Conservation (phyloP, 768 basidiomycete species). For the Kwoniella mangroviensis region DNA sequence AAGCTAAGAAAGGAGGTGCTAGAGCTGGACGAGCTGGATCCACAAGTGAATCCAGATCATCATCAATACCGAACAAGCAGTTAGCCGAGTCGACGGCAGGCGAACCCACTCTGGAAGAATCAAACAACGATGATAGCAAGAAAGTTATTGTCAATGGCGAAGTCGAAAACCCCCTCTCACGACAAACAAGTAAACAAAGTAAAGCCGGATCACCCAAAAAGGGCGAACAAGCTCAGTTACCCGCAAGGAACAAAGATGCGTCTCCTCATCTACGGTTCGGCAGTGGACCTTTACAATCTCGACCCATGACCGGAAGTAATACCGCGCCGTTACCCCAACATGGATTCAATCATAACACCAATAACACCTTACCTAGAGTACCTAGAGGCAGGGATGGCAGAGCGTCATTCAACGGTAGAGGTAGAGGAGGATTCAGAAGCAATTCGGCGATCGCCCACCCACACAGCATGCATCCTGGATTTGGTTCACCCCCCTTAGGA, state of each 20-base stretch:
- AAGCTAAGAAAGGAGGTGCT: conserved; percentile 19
- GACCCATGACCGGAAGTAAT: conserved; percentile 24
- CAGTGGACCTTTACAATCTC: conserved; percentile 15
- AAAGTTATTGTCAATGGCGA: conserved; percentile 3
- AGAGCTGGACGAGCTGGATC: conserved; percentile 15
- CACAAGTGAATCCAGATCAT: conserved; percentile 5
- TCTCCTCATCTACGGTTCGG: conserved; percentile 14
- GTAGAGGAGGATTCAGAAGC: conserved; percentile 34
- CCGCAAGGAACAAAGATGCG: conserved; percentile 9
- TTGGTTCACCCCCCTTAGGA: conserved; percentile 20
- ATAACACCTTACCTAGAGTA: conserved; percentile 24
- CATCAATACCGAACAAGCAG: conserved; percentile 6
- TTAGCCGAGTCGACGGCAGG: neutral
- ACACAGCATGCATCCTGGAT: conserved; percentile 12
- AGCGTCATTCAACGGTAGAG: conserved; percentile 34
- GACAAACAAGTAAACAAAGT: conserved; percentile 30
- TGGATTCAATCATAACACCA: conserved; percentile 24
- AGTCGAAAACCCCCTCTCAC: conserved; percentile 12
- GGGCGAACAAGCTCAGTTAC: conserved; percentile 2
- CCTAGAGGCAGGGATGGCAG: conserved; percentile 35
- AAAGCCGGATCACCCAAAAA: conserved; percentile 18
- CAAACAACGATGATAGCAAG: neutral
- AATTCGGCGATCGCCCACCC: conserved; percentile 25
- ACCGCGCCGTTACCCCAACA: conserved; percentile 49
- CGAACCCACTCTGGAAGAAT: neutral